A percentile compares a stretch with the other conserved stretches of the same genome.
These are phyloP conservation scores for Trichoderma sp. DNA, from an alignment of 2,329 filamentous ascomycete species.

Conservation along the genomic window DNA sequence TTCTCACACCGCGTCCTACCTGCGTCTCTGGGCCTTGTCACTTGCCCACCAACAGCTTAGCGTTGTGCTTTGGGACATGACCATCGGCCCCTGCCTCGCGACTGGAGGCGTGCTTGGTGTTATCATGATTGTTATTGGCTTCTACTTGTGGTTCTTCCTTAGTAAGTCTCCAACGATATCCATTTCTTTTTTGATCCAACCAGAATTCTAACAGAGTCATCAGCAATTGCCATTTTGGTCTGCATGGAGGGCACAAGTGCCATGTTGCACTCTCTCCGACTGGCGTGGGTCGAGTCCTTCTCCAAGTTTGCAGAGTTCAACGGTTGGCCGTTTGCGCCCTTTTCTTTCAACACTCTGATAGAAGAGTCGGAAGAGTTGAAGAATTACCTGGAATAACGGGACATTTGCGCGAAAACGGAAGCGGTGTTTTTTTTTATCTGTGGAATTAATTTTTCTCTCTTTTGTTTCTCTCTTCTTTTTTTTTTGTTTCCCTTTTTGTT, in stretches of 20 bases:
- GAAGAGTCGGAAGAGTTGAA: conserved; percentile 72
- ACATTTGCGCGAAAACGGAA: conserved; percentile 1
- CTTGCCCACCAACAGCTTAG: conserved; percentile 97
- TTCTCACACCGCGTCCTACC: conserved; percentile 96
- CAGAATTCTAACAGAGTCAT: conserved; percentile 26
- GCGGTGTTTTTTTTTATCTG: neutral
- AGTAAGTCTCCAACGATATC: conserved; percentile 36
- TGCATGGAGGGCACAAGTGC: conserved; percentile 96
- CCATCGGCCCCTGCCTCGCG: conserved; percentile 71
- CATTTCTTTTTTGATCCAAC: neutral
- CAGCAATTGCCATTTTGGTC: conserved; percentile 63
- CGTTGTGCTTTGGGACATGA: conserved; percentile 96
- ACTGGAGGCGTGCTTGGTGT: conserved; percentile 66
- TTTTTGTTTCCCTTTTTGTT: neutral
- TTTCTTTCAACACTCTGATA: conserved; percentile 79
- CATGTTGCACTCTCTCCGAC: conserved; percentile 86
- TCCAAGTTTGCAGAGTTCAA: conserved; percentile 95
- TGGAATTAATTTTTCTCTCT: conserved; percentile 1
- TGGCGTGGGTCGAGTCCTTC: conserved; percentile 98
- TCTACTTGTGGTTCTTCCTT: conserved; percentile 90
- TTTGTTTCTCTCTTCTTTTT: conserved; percentile 3
- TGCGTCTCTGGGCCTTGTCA: conserved; percentile 96
- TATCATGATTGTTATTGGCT: conserved; percentile 76
- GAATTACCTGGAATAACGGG: conserved; percentile 49
- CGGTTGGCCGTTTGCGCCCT: conserved; percentile 81